A percentile compares a stretch with the other conserved stretches of the same genome.
These are phyloP conservation scores for Lentinula sp. DNA, from an alignment of 768 basidiomycete species.

Conservation along the genomic window DNA sequence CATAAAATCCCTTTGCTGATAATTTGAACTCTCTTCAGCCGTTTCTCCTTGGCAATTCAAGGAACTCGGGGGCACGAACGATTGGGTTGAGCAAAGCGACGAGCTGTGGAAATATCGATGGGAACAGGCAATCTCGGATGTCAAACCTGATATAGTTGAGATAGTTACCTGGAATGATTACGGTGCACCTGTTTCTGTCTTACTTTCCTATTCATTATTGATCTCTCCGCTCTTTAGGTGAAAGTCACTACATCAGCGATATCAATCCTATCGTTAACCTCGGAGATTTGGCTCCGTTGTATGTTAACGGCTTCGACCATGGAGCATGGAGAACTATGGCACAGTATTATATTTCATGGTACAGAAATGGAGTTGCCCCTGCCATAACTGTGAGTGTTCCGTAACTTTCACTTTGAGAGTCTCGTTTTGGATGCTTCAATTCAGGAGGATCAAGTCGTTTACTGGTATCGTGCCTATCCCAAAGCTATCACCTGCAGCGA, in stretches of 20 bases:
- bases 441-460: conserved; percentile 17
- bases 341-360: conserved; percentile 19
- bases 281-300: conserved; percentile 17
- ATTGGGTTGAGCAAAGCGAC: conserved; percentile 18
- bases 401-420: conserved; percentile 12
- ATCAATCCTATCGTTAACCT: conserved; percentile 19
- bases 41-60: conserved; percentile 22
- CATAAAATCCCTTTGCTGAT: neutral
- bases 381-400: conserved; percentile 22
- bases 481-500: conserved; percentile 17
- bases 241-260: conserved; percentile 36
- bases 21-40: conserved; percentile 9
- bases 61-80: conserved; percentile 15
- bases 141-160: conserved; percentile 19
- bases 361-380: conserved; percentile 16
- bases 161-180: conserved; percentile 19
- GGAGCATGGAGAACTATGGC: conserved; percentile 19
- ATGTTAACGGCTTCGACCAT: conserved; percentile 19
- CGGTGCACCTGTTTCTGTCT: conserved; percentile 15
- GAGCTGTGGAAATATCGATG: conserved; percentile 22
- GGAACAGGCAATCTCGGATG: conserved; percentile 18
- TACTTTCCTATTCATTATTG: conserved; percentile 17
- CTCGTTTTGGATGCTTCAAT: conserved; percentile 18
- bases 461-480: conserved; percentile 20
- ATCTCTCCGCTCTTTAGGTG: conserved; percentile 14